Evolutionary conservation across 2,329 filamentous ascomycete genomes (phyloP).

Genomic region (Herpotrichia juniperi): DNA sequence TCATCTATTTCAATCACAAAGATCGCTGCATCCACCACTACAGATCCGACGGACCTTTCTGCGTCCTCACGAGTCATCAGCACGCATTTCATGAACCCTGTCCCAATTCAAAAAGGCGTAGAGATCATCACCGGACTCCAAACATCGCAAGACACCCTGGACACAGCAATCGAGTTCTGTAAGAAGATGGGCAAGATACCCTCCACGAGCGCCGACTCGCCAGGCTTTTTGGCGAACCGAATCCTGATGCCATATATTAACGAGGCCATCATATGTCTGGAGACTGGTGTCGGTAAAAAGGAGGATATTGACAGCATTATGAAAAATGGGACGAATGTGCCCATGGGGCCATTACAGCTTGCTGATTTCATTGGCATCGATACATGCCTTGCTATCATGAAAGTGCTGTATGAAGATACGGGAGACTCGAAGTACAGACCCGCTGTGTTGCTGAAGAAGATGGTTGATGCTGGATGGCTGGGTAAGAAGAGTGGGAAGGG

Average conservation of each 20-base stretch:
- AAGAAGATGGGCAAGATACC: slow-evolving; percentile 91
- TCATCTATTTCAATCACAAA: slow-evolving; percentile 98
- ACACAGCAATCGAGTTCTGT: slow-evolving; percentile 84
- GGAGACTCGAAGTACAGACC: slow-evolving; percentile 96
- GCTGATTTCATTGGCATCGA: slow-evolving; percentile 98
- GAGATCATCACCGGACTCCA: slow-evolving; percentile 97
- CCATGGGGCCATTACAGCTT: slow-evolving; percentile 92
- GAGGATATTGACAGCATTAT: slow-evolving; percentile 97
- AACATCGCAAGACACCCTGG: slow-evolving; percentile 81
- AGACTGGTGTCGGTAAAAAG: slow-evolving; percentile 85
- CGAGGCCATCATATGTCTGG: slow-evolving; percentile 93
- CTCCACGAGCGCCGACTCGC: slow-evolving; percentile 85
- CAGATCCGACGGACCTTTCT: slow-evolving; percentile 78
- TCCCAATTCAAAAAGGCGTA: slow-evolving; percentile 94
- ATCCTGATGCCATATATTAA: slow-evolving; percentile 99
- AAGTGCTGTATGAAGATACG: slow-evolving; percentile 87
- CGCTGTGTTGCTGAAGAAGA: slow-evolving; percentile 84
- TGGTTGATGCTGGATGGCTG: slow-evolving; percentile 97
- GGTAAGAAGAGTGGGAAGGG: slow-evolving; percentile 98
- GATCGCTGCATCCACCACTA: slow-evolving; percentile 85
- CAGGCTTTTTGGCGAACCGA: slow-evolving; percentile 93
- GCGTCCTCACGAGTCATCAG: slow-evolving; percentile 88
- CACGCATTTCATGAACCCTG: slow-evolving; percentile 99
- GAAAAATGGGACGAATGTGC: slow-evolving; percentile 99
- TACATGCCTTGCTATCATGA: slow-evolving; percentile 97